phyloP scores from a whole-genome alignment of 2,329 filamentous ascomycete genomes.

The Macrophomina phaseolina region DNA sequence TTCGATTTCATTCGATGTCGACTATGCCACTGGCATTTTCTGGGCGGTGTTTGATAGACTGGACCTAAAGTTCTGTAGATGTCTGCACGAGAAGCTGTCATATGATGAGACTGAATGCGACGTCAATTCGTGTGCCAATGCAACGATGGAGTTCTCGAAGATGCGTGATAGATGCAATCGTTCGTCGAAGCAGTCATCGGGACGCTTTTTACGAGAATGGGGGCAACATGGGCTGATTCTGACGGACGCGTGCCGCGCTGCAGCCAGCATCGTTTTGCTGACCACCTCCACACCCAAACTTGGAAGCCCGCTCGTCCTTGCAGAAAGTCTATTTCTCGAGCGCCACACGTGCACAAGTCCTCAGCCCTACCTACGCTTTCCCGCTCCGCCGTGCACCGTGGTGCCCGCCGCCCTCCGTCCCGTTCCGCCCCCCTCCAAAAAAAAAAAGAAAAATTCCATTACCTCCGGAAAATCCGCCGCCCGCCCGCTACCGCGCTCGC shows the following conservation, averaged over 20 bases:
- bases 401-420: too few relatives aligned
- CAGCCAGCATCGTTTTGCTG: background rate
- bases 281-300: background rate
- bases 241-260: background rate
- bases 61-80: background rate
- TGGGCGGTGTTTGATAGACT: slow-evolving; percentile 1
- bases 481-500: background rate
- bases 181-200: background rate
- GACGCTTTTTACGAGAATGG: background rate
- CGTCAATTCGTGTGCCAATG: background rate
- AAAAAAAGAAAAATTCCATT: background rate
- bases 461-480: background rate
- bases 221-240: slow-evolving; percentile 2
- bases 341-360: background rate
- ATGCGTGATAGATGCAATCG: background rate
- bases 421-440: background rate
- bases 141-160: background rate
- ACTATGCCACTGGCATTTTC: background rate
- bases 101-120: background rate
- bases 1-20: background rate
- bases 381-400: background rate
- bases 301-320: background rate
- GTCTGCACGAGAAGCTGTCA: background rate
- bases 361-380: slow-evolving; percentile 9
- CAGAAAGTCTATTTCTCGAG: background rate